Evolutionary conservation across 306 rosid species (phyloP), one percentile per base, ranked within the genome.

Genomic region (Cucumis cinereus): DNA sequence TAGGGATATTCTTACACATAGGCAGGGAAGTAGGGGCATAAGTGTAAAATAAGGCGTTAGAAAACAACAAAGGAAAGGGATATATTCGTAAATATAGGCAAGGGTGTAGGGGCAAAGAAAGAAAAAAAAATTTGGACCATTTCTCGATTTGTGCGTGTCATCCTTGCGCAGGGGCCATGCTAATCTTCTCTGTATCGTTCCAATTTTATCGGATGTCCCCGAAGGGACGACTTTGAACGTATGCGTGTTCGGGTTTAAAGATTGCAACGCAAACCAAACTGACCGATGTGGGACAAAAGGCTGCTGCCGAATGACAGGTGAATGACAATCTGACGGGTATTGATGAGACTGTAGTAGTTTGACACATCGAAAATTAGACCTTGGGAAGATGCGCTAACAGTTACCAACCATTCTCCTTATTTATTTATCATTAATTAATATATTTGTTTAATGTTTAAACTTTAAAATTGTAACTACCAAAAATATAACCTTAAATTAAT

Each of bases 211-310:
- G 4, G 22, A 17, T 52, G 22, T 17, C 56, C 56, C 22, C 56
- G 56, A 52, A 52, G 56, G 56, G 56, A 49, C 1, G 1, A 3
- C 2, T 2, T 0, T 0, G 0, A 0, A 0, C 0, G 6, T 0
- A 0, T 1, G 16, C 17, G 2, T 1, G 0, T 0, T 49, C n/a
- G 4, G 0, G 4, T 16, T 50, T 50, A 50, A 50, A 50, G 0
- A 5, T 16, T 0, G 3, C 14, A 50, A 15, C 3, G 6, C 1
- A 15, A 14, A 1, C 0, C 0, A 50, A 50, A 50, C 55, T 50
- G 3, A 16, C 0, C 9, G 55, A 50, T 16, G 55, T 50, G 55
- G 55, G 8, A 1, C 10, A 16, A 50, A 16, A 50, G n/a, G 55
- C 9, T 16, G 3, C 55, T 50, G 15, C 4, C 0, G 3, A 50